Base-by-base conservation (phyloP, 2,329 filamentous ascomycete genomes). In the Sphaceloma murrayae region DNA sequence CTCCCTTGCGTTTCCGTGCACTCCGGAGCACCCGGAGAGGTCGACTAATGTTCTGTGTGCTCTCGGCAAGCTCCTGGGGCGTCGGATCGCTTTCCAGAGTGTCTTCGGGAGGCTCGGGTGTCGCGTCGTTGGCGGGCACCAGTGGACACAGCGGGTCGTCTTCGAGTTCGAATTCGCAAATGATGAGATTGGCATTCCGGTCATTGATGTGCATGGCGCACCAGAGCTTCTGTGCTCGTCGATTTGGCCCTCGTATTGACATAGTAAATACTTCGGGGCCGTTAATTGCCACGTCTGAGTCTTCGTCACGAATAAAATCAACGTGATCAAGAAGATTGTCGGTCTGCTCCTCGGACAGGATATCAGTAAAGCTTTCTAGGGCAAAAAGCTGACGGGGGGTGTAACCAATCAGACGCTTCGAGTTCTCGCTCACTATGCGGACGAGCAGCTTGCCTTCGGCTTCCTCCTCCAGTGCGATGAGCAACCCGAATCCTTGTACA, bases 141-240 rank as follows among this genome's bases (percentile, higher is more conserved):
- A 88, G 63, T 1, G 85, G 85, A 53, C 80, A 75, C 3, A 74
- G 60, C 0, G 68, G 62, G 50, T 93, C 85, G 49, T 94, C 82
- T 58, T 94, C 85, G 2, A 86, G 62, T 58, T 94, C 87, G 47
- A 94, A 89, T 56, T 94, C 87, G 67, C 85, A 93, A 7, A 94
- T 82, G 19, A 94, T 68, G 17, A 89, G 61, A 34, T 84, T 75
- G 0, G 77, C 74, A 50, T 86, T 77, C 1, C 68, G 64, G 1
- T 79, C 72, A 42, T 80, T 83, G 46, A 84, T 73, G 55, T 94
- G 87, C 53, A 91, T 80, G 5, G 85, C 86, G 59, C 85, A 93
- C 87, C 87, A 94, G 2, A 94, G 64, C 57, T 88, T 91, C 43
- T 73, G 68, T 3, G 68, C 69, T 48, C 70, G 68, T 29, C 67